Percentiles rank a stretch among this genome's conserved stretches.
Conservation (phyloP, 129 eudicot genomes). For the Kitagawia praeruptora region DNA sequence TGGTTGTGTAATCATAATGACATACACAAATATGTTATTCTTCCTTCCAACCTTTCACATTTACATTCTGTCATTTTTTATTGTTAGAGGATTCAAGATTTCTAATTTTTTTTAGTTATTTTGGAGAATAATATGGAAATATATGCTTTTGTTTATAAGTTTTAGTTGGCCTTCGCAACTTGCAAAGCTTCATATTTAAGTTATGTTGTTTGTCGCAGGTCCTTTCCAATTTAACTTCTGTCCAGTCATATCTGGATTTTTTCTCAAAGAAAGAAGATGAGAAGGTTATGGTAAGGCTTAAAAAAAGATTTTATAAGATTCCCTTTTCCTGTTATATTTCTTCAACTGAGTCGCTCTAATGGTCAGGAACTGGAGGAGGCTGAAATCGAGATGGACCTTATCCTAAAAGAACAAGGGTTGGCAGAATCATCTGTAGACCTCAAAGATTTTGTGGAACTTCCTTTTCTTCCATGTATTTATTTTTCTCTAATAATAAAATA, state of each 20-base stretch:
- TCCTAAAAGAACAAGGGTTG: conserved; percentile 41
- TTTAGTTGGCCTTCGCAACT: not conserved
- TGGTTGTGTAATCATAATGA: not conserved
- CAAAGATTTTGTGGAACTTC: conserved; percentile 40
- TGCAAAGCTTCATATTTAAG: not conserved
- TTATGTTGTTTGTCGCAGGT: conserved; percentile 44
- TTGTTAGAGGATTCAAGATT: not conserved
- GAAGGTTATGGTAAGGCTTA: conserved; percentile 49
- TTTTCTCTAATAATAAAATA: conserved; percentile 1
- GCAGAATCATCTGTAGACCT: conserved; percentile 34
- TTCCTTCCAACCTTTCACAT: not conserved
- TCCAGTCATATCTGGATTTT: conserved; percentile 63
- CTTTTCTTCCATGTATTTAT: conserved; percentile 45
- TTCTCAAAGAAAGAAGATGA: conserved; percentile 65
- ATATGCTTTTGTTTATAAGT: not conserved
- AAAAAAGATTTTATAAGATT: not conserved
- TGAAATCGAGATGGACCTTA: conserved; percentile 80
- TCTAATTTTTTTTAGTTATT: not conserved
- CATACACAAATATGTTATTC: not conserved
- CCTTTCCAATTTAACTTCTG: conserved; percentile 73
- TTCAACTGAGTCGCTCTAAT: conserved; percentile 10
- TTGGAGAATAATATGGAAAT: not conserved
- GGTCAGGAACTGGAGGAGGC: conserved; percentile 88
- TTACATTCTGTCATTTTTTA: not conserved
- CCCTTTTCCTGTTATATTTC: conserved; percentile 1